These are phyloP conservation scores for Lathyrus tuberosus DNA, from an alignment of 306 rosid species.

Conservation along the genomic window DNA sequence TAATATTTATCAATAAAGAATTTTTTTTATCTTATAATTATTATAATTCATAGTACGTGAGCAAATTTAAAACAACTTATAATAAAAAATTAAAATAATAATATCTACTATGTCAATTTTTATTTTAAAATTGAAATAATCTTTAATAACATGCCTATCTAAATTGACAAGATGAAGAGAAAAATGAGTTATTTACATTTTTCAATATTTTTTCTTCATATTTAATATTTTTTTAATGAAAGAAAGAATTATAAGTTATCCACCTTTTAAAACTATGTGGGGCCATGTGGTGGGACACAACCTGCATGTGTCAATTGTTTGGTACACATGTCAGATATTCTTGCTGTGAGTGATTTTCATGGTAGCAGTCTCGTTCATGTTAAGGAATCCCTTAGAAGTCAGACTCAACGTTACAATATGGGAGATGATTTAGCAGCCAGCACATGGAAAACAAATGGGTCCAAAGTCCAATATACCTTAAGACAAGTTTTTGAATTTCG, in stretches of 20 bases:
- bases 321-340: not conserved
- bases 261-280: not conserved
- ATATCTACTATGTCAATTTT: too few relatives aligned
- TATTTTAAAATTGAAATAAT: too few relatives aligned
- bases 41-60: too few relatives aligned
- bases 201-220: not conserved
- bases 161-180: too few relatives aligned
- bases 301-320: slow-evolving; percentile 7
- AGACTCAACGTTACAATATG: not conserved
- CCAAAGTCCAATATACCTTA: not conserved
- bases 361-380: not conserved
- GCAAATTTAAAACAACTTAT: too few relatives aligned
- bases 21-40: too few relatives aligned
- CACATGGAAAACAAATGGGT: slow-evolving; percentile 23
- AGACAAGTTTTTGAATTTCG: not conserved
- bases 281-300: not conserved
- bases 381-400: slow-evolving; percentile 5
- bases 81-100: too few relatives aligned
- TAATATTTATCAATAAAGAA: too few relatives aligned
- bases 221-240: not conserved
- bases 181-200: too few relatives aligned
- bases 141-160: too few relatives aligned
- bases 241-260: not conserved
- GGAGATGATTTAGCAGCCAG: not conserved
- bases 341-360: not conserved